Evolutionary conservation across 345 rosid species (phyloP), one percentile per base, ranked within the genome.

Genomic region (Gossypium mustelinum): DNA sequence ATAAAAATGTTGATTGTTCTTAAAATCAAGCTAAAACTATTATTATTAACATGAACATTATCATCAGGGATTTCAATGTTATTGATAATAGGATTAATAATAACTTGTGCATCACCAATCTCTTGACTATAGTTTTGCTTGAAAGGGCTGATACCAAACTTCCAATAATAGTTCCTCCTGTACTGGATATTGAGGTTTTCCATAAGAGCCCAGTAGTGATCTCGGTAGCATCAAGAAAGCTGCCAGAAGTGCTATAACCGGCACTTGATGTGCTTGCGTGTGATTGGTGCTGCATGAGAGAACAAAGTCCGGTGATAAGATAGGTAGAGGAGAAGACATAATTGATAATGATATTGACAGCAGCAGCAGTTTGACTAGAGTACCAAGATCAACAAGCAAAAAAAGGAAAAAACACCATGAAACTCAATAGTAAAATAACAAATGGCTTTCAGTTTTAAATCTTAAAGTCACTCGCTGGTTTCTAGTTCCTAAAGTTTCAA

Each of bases 241-340:
- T 87, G 94, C 67, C 62, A 88, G 14, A 93, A 79, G 63, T 74
- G 73, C 73, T 75, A 89, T 13, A 94, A 84, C 3, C 98, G 84
- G 20, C 97, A 92, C 68, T 80, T 80, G 72, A 91, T 86, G 59
- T 93, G 90, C 86, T 95, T 94, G 93, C 2, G 93, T 85, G 62
- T 89, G 85, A 83, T 90, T 91, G 72, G 90, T 70, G 74, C 94
- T 85, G 76, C 87, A 85, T n/a, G 93, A 76, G 72, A 94, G 85
- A 60, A 56, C 54, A 14, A 61, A 69, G 72, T 85, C 89, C 50
- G 88, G 82, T 12, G 84, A 68, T 39, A 22, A 34, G 6, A 34
- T 5, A 34, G 41, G 41, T 34, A 34, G 81, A 25, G 43, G 75
- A 18, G 10, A 11, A 8, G 74, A 25, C 54, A 56, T 72, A 18